Conservation (phyloP, 257 asterid species). For the Linderniella brevidens region DNA sequence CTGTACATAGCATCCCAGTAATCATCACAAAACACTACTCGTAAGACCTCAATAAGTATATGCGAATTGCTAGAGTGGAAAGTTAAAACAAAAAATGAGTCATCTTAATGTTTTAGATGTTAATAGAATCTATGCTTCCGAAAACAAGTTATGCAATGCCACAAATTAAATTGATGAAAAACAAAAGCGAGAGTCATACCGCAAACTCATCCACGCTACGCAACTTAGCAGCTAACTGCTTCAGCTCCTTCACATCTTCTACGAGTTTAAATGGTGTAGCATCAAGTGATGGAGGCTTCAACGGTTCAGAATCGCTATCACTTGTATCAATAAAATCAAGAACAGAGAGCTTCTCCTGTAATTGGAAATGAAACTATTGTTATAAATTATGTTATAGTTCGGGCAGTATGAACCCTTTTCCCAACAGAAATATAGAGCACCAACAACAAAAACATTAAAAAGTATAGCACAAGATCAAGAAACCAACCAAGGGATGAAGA, state of each 20-base stretch:
- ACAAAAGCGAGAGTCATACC: conserved; percentile 30
- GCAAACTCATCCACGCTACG: conserved; percentile 73
- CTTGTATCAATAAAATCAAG: conserved; percentile 55
- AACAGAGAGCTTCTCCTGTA: conserved; percentile 55
- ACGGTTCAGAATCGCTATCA: conserved; percentile 27
- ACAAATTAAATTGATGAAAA: conserved; percentile 2
- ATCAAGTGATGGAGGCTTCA: conserved; percentile 55
- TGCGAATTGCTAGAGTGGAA: no score
- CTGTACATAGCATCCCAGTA: no score
- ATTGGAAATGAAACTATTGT: conserved; percentile 4
- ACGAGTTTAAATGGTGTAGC: conserved; percentile 64
- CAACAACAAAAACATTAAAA: background rate
- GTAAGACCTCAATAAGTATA: no score
- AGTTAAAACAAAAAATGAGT: no score
- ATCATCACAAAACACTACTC: background rate
- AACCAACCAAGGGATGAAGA: conserved; percentile 68
- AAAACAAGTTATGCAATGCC: no score
- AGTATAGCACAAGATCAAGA: background rate
- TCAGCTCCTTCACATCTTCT: conserved; percentile 80
- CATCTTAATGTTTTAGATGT: no score
- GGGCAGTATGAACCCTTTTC: background rate
- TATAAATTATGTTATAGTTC: background rate
- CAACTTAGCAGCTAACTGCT: conserved; percentile 61
- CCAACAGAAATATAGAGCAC: background rate
- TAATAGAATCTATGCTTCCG: no score